phyloP scores from a whole-genome alignment of 2,329 filamentous ascomycete species.

The Mollisia scopiformis region DNA sequence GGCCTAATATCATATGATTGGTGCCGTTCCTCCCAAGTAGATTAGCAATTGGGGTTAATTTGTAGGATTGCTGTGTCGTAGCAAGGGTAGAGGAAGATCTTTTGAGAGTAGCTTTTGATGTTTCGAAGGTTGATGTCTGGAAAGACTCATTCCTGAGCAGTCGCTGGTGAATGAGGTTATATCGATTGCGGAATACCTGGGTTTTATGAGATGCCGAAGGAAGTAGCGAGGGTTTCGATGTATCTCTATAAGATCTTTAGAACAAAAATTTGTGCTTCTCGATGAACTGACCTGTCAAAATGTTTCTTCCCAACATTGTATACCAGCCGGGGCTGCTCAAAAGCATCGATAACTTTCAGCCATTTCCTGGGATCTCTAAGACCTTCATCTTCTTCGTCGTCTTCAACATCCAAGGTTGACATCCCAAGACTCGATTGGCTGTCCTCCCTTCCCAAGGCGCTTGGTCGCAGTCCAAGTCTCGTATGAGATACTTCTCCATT shows the following conservation, averaged over 20 bases:
- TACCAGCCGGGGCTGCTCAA: slow-evolving; percentile 78
- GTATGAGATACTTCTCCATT: slow-evolving; percentile 57
- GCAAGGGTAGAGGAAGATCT: slow-evolving; percentile 59
- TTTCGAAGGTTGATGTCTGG: slow-evolving; percentile 76
- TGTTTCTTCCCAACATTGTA: slow-evolving; percentile 86
- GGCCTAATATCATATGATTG: slow-evolving; percentile 83
- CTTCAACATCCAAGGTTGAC: slow-evolving; percentile 54
- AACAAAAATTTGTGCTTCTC: slow-evolving; percentile 16
- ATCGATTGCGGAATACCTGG: slow-evolving; percentile 83
- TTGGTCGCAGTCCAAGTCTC: slow-evolving; percentile 56
- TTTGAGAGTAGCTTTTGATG: slow-evolving; percentile 56
- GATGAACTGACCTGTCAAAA: slow-evolving; percentile 72
- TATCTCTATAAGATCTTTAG: slow-evolving; percentile 48
- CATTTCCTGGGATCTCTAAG: slow-evolving; percentile 75
- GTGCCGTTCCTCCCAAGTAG: slow-evolving; percentile 78
- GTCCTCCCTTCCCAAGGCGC: slow-evolving; percentile 56
- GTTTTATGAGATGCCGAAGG: slow-evolving; percentile 83
- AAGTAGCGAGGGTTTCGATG: slow-evolving; percentile 69
- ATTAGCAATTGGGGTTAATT: slow-evolving; percentile 83
- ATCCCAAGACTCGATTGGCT: slow-evolving; percentile 68
- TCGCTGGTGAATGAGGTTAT: slow-evolving; percentile 89
- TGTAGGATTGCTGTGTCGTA: slow-evolving; percentile 69
- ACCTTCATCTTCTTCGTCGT: slow-evolving; percentile 56
- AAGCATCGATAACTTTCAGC: slow-evolving; percentile 82
- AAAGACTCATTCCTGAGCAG: slow-evolving; percentile 93